A percentile compares a stretch with the other conserved stretches of the same genome.
Conservation (phyloP, 768 basidiomycete genomes). For the Macrocybe gigantea region DNA sequence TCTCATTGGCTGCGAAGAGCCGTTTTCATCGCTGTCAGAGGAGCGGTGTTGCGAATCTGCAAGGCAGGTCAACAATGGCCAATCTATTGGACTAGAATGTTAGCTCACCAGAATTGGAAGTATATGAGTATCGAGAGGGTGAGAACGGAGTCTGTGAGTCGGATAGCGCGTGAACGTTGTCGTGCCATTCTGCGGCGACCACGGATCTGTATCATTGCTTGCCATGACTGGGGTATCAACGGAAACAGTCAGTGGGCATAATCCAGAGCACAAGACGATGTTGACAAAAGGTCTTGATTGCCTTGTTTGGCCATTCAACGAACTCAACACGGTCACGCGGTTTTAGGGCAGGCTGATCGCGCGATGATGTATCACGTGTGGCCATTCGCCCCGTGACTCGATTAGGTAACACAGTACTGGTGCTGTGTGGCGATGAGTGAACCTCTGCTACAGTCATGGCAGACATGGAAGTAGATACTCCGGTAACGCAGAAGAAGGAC, state of each 20-base stretch:
- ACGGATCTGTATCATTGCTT: constrained; percentile 29
- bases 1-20: constrained; percentile 40
- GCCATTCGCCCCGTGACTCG: no score
- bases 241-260: no score
- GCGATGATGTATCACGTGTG: no score
- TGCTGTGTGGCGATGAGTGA: no score
- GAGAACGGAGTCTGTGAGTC: constrained; percentile 50
- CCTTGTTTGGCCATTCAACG: no score
- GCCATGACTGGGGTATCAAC: no score
- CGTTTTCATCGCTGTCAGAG: constrained; percentile 37
- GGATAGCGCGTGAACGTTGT: constrained; percentile 48
- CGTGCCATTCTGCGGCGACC: constrained; percentile 62
- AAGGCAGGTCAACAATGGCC: constrained; percentile 4
- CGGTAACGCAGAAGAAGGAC: constrained; percentile 44
- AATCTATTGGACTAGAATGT: background rate
- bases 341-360: no score
- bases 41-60: constrained; percentile 42
- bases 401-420: no score
- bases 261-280: no score
- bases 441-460: no score
- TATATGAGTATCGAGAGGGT: constrained; percentile 55
- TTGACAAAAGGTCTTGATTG: no score
- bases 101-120: constrained; percentile 46
- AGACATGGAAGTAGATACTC: constrained; percentile 63
- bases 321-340: no score